These are phyloP conservation scores for Alternaria ethzedia DNA, from an alignment of 2,329 filamentous ascomycete genomes.

Conservation along the genomic window DNA sequence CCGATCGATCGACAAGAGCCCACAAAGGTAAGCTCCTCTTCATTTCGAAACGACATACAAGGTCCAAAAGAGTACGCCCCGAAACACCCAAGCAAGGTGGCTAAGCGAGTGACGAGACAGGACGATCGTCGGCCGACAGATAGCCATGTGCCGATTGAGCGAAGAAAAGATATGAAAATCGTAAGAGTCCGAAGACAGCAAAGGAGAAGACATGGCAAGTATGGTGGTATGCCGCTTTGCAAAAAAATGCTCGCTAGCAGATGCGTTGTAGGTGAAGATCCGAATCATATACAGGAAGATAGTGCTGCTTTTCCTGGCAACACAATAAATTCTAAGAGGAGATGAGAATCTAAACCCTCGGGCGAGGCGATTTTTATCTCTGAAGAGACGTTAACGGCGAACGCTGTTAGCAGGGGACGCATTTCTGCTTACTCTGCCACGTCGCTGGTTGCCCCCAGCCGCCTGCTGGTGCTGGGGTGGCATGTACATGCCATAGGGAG, in stretches of 20 bases:
- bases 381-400: conserved; percentile 32
- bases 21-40: too few relatives aligned
- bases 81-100: conserved; percentile 6
- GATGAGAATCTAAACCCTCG: neutral
- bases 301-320: conserved; percentile 22
- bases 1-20: conserved; percentile 6
- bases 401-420: conserved; percentile 24
- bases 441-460: conserved; percentile 58
- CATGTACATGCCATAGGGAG: conserved; percentile 60
- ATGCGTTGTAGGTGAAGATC: conserved; percentile 26
- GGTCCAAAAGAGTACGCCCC: neutral
- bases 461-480: conserved; percentile 53
- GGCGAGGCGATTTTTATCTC: conserved; percentile 31
- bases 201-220: conserved; percentile 7
- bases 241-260: conserved; percentile 22
- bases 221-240: conserved; percentile 21
- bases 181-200: conserved; percentile 15
- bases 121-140: neutral
- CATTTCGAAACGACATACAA: too few relatives aligned
- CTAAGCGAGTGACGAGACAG: conserved; percentile 8
- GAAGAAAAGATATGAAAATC: neutral
- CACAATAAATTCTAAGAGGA: conserved; percentile 13
- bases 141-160: neutral
- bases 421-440: conserved; percentile 58
- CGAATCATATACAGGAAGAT: conserved; percentile 37